Evolutionary conservation across 202 grass and related monocot genomes (phyloP).

Genomic region (Eragrostis tef): DNA sequence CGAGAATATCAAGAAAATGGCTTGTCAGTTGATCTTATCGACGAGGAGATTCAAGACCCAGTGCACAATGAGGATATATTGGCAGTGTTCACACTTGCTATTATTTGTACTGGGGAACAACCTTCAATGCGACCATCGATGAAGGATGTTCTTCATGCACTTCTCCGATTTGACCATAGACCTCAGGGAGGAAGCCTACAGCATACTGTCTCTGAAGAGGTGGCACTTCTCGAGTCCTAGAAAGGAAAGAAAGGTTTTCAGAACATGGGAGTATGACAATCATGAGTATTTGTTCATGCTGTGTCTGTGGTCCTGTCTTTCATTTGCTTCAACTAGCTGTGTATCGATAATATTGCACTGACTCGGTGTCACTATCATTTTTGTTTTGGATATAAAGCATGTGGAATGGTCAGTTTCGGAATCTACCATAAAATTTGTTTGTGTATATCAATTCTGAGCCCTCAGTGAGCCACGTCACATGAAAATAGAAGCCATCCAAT

Average conservation of each 20-base stretch:
- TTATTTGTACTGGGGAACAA: conserved; percentile 50
- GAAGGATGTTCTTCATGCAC: conserved; percentile 53
- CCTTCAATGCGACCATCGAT: conserved; percentile 55
- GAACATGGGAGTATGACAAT: neutral
- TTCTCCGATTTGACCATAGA: conserved; percentile 44
- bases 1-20: conserved; percentile 44
- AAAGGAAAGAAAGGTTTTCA: neutral
- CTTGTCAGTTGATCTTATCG: conserved; percentile 50
- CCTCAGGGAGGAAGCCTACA: neutral
- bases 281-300: neutral
- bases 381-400: neutral
- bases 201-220: conserved; percentile 20
- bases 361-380: neutral
- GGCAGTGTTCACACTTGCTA: conserved; percentile 52
- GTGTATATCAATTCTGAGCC: too few species aligned
- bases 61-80: conserved; percentile 34
- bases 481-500: too few species aligned
- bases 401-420: neutral
- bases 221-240: conserved; percentile 39
- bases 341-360: neutral
- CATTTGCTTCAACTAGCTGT: neutral
- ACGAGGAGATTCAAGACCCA: conserved; percentile 43
- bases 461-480: too few species aligned
- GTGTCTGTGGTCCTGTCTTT: neutral
- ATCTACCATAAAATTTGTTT: too few species aligned